Conservation (phyloP, 2,329 filamentous ascomycete genomes). For the Verticillium nubilum region DNA sequence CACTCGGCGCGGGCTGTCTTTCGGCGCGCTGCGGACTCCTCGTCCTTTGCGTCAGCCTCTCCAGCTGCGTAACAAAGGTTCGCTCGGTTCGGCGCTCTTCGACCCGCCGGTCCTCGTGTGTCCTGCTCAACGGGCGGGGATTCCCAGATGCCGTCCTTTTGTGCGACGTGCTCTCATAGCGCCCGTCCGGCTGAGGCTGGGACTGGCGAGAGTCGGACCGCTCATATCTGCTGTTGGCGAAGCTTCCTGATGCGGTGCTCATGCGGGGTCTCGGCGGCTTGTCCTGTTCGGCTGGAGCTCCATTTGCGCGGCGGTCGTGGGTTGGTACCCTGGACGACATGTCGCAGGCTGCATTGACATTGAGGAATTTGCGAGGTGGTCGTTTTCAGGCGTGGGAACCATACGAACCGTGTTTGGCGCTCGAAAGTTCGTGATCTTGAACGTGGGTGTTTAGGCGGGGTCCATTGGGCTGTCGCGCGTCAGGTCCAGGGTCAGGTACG, state of each 20-base stretch:
- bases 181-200: conserved; percentile 25
- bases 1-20: conserved; percentile 28
- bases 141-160: conserved; percentile 55
- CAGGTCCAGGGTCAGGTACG: background rate
- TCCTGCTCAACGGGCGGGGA: conserved; percentile 42
- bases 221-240: conserved; percentile 22
- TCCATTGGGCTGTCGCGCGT: background rate
- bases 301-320: conserved; percentile 35
- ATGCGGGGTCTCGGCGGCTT: conserved; percentile 23
- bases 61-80: conserved; percentile 53
- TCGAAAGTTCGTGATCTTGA: background rate
- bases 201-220: conserved; percentile 30
- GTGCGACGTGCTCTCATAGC: conserved; percentile 38
- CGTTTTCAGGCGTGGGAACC: background rate
- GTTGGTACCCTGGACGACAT: conserved; percentile 39
- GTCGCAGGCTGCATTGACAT: conserved; percentile 29
- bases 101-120: conserved; percentile 32
- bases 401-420: background rate
- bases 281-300: conserved; percentile 27
- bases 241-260: conserved; percentile 16
- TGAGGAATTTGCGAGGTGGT: background rate
- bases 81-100: conserved; percentile 54
- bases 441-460: background rate
- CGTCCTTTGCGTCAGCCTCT: conserved; percentile 54
- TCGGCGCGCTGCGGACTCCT: conserved; percentile 55